phyloP scores from a whole-genome alignment of 2,329 filamentous ascomycete species.

The Cladophialophora immunda region DNA sequence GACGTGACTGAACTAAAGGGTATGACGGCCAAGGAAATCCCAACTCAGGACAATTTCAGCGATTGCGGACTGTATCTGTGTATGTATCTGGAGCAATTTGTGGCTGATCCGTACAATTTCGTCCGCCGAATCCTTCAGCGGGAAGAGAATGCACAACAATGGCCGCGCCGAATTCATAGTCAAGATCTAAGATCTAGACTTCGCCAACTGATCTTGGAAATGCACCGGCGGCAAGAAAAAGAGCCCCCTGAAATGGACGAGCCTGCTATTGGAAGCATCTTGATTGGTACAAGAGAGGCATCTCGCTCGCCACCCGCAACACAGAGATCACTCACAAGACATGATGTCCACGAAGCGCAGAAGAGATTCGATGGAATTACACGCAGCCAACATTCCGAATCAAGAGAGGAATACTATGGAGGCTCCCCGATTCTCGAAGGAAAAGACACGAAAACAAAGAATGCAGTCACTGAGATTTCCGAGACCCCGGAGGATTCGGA shows the following conservation, averaged over 20 bases:
- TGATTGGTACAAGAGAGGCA: constrained; percentile 29
- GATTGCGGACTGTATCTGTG: constrained; percentile 91
- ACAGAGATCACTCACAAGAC: neutral
- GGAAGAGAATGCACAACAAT: constrained; percentile 63
- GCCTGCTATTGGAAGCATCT: constrained; percentile 37
- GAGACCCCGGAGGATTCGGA: neutral
- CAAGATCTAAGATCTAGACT: constrained; percentile 37
- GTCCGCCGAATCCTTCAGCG: constrained; percentile 71
- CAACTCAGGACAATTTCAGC: constrained; percentile 81
- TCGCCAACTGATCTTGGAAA: constrained; percentile 37
- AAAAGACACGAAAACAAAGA: neutral
- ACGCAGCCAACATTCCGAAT: neutral
- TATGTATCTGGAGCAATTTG: constrained; percentile 83
- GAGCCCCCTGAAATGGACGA: constrained; percentile 44
- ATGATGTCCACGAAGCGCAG: constrained; percentile 27
- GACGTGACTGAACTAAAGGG: constrained; percentile 60
- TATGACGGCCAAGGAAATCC: constrained; percentile 78
- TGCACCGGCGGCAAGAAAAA: constrained; percentile 38
- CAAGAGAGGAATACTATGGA: neutral
- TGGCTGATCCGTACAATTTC: constrained; percentile 76
- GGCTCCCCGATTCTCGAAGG: neutral
- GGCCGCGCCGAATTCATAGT: constrained; percentile 38
- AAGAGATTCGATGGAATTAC: constrained; percentile 17
- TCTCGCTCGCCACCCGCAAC: neutral
- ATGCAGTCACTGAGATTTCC: neutral